These are phyloP conservation scores for Diplogelasinospora grovesii DNA, from an alignment of 495 filamentous ascomycete genomes.

Conservation along the genomic window DNA sequence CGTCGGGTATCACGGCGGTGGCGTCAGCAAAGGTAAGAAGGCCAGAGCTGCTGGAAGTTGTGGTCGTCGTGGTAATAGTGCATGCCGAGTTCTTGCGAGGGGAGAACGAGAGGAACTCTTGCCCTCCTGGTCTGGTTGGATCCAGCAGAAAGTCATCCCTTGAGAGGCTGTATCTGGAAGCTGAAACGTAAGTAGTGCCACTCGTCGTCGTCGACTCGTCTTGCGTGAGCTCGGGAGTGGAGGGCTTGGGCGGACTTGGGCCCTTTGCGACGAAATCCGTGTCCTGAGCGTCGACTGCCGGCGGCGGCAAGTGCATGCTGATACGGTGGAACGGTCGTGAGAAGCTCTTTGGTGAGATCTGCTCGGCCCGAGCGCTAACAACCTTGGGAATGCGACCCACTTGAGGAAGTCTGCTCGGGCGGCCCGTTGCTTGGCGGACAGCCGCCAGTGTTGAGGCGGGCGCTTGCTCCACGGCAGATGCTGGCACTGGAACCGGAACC, in stretches of 20 bases:
- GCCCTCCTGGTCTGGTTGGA: conserved; percentile 9
- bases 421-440: conserved; percentile 12
- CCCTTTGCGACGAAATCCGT: conserved; percentile 41
- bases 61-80: conserved; percentile 54
- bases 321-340: conserved; percentile 57
- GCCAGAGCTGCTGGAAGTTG: conserved; percentile 58
- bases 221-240: conserved; percentile 29
- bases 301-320: conserved; percentile 19
- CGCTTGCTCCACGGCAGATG: no score
- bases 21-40: conserved; percentile 42
- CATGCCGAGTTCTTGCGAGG: conserved; percentile 62
- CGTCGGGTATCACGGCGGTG: conserved; percentile 55
- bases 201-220: conserved; percentile 16
- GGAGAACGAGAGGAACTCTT: conserved; percentile 67
- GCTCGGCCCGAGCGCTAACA: conserved; percentile 65
- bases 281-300: conserved; percentile 17
- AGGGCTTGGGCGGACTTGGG: conserved; percentile 36
- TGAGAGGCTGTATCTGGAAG: conserved; percentile 16
- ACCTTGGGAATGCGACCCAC: conserved; percentile 89
- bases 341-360: conserved; percentile 71
- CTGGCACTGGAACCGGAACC: not conserved
- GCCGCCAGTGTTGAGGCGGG: no score
- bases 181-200: conserved; percentile 13
- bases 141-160: conserved; percentile 15
- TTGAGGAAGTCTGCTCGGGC: conserved; percentile 56